These are phyloP conservation scores for Fusarium irregulare DNA, from an alignment of 2,329 filamentous ascomycete species.

Conservation along the genomic window DNA sequence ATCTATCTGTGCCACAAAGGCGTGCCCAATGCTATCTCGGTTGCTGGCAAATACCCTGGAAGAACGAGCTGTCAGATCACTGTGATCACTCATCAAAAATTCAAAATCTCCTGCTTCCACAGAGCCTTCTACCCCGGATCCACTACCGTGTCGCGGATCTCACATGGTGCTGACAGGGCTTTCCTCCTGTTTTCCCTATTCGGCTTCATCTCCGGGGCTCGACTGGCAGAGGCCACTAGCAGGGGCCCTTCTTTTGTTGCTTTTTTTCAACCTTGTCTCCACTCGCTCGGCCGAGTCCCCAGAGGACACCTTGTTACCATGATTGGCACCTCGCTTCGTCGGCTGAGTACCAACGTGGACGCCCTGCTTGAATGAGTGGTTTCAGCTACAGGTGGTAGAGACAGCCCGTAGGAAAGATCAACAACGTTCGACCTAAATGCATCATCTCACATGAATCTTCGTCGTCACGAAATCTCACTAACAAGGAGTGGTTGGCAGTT, in stretches of 20 bases:
- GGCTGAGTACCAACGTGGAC: constrained; percentile 26
- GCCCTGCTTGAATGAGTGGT: constrained; percentile 31
- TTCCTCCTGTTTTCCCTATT: constrained; percentile 38
- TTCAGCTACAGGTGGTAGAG: constrained; percentile 41
- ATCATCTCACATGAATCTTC: constrained; percentile 32
- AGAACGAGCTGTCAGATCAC: constrained; percentile 2
- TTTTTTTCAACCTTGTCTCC: constrained; percentile 13
- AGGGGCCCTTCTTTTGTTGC: constrained; percentile 8
- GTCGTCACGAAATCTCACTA: constrained; percentile 13
- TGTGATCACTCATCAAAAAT: constrained; percentile 31
- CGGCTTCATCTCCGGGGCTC: constrained; percentile 46
- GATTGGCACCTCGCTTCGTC: constrained; percentile 23
- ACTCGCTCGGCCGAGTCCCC: constrained; percentile 45
- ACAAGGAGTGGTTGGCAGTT: constrained; percentile 13
- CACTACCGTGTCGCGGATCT: constrained; percentile 45
- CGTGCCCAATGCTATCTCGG: constrained; percentile 15
- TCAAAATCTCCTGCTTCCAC: constrained; percentile 25
- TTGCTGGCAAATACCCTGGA: constrained; percentile 18
- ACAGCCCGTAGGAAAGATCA: constrained; percentile 37
- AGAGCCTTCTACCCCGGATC: constrained; percentile 46
- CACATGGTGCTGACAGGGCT: constrained; percentile 33
- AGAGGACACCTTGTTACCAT: constrained; percentile 31
- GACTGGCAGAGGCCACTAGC: constrained; percentile 3
- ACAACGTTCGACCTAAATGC: constrained; percentile 25
- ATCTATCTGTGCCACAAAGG: constrained; percentile 28